Base-by-base conservation (phyloP, 2,329 filamentous ascomycete species). In the Bipolaris gigantea region DNA sequence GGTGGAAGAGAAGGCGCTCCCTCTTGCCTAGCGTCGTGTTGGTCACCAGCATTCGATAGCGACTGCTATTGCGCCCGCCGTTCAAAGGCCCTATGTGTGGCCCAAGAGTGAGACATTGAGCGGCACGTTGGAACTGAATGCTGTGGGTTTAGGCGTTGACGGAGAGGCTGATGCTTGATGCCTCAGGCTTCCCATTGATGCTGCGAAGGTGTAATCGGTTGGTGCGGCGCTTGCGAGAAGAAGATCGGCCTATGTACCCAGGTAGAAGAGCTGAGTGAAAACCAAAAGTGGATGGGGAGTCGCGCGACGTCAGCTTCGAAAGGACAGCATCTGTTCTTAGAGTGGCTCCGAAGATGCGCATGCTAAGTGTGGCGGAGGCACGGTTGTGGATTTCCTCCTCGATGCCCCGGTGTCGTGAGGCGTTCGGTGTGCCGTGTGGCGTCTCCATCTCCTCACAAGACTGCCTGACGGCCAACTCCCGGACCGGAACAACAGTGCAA, bases 381-480 rank as follows among this genome's bases (percentile, higher is more conserved):
- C 61, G 42, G 61, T 55, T 50, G 44, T 42, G 48, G 38, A 10
- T 36, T 51, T 34, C 36, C 55, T 42, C 48, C 45, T 47, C 25
- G 54, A 53, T 45, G 27, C 51, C 27, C 50, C 42, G 45, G 55
- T 50, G 54, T 50, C 30, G 49, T 63, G 59, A 63, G 61, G 61
- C 61, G 61, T 57, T 58, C 50, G 52, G 55, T 38, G 54, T 57
- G 49, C 60, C 60, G 52, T 60, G 61, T 63, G 61, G 61, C 61
- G 61, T 53, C 50, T 42, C 58, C 53, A 50, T 47, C 25, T 50
- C 49, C 49, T 52, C 48, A 51, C 56, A 58, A 63, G 54, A 61
- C 42, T 60, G 61, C 61, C 61, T 63, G 50, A 57, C 56, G 54
- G 55, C 54, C 45, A 50, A 51, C 50, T 55, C 18, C 40, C 47